Base-by-base conservation (phyloP, 331 rosid species). In the Pyrus hybrid region DNA sequence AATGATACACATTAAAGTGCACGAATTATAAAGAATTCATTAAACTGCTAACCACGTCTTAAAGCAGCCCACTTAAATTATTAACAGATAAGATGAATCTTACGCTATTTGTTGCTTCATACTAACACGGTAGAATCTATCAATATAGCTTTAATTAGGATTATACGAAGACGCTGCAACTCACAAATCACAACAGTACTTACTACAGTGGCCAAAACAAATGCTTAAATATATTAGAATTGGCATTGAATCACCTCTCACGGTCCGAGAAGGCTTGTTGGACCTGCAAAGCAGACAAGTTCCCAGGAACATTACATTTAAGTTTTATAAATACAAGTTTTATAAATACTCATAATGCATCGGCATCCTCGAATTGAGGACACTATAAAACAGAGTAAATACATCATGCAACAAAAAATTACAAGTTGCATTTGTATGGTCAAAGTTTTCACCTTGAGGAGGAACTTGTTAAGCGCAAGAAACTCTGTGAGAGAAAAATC, bases 391-490 rank as follows among this genome's bases (percentile, higher is more conserved):
- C 51, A 11, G 26, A 67, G 70, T n/a, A 58, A 58, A 22, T 13
- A 58, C 7, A 58, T 23, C 7, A 22, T 22, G 12, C 5, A 63
- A 17, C 41, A 4, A 65, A 54, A 32, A 62, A 30, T 56, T 14
- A 54, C 32, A 71, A 71, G 22, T 32, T 21, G 32, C 11, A 68
- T 21, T 45, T 26, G 41, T 12, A 13, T 13, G 54, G 58, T 23
- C 32, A 66, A 70, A 79, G 22, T 47, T 67, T 83, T 69, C 80
- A 89, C 97, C 98, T 89, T 91, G 49, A 85, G 86, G 81, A 91
- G 94, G 85, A 89, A 93, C 80, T 84, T 86, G 96, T 93, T 93
- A 77, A 91, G 95, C 8, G 92, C 98, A 73, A 87, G 84, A 74
- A 93, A 93, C 85, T 91, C 97, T 91, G 86, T 65, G 67, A 35